Evolutionary conservation across 1,284 basidiomycete genomes (phyloP).

Genomic region (Xerocomus tenax): DNA sequence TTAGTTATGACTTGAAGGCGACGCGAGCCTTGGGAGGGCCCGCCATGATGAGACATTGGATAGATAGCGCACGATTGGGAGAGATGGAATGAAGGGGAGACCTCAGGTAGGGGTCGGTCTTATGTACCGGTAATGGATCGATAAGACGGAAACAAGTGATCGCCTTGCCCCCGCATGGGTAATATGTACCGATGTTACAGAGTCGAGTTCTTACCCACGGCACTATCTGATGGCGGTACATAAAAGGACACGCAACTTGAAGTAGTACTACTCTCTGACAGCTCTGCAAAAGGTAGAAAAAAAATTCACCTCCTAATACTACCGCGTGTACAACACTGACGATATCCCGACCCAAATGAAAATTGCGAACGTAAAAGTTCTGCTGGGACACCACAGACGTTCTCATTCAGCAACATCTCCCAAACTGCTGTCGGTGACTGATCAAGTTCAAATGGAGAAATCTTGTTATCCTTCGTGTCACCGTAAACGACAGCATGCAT

Average conservation of each 20-base stretch:
- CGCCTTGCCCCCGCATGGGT: neutral
- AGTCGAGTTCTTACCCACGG: neutral
- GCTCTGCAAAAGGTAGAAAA: neutral
- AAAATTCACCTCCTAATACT: neutral
- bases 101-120: neutral
- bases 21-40: conserved; percentile 9
- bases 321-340: conserved; percentile 3
- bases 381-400: conserved; percentile 15
- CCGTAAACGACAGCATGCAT: conserved; percentile 98
- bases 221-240: neutral
- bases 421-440: conserved; percentile 39
- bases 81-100: neutral
- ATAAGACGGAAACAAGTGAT: conserved; percentile 19
- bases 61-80: conserved; percentile 2
- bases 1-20: conserved; percentile 20
- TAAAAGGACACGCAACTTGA: conserved; percentile 4
- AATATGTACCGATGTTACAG: neutral
- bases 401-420: conserved; percentile 45
- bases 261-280: neutral
- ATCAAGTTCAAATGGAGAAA: neutral
- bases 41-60: conserved; percentile 18
- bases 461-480: conserved; percentile 88
- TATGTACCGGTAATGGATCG: conserved; percentile 18
- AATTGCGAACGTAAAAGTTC: conserved; percentile 11
- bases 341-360: conserved; percentile 16